A percentile compares a stretch with the other conserved stretches of the same genome.
Conservation (phyloP, 768 basidiomycete species). For the Suillus paluster region DNA sequence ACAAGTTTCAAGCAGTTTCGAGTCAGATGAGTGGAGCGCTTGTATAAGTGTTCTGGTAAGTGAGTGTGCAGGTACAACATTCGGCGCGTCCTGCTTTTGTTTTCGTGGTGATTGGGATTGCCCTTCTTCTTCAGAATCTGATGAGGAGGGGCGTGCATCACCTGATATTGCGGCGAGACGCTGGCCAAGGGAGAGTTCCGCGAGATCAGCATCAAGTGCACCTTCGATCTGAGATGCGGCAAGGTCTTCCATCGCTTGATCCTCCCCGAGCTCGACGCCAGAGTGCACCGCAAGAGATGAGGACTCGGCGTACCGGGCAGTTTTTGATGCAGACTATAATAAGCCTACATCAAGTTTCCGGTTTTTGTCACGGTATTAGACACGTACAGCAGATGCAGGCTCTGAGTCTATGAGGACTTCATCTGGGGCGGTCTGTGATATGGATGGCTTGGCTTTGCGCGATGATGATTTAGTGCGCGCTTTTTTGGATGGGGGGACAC, state of each 20-base stretch:
- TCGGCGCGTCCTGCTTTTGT: constrained; percentile 30
- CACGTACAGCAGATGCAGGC: constrained; percentile 23
- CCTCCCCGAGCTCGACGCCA: constrained; percentile 69
- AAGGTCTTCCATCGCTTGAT: constrained; percentile 54
- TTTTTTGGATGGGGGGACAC: constrained; percentile 56
- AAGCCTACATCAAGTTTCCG: background rate
- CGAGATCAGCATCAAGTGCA: constrained; percentile 78
- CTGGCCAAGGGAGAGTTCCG: constrained; percentile 92
- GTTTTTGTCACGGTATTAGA: too few relatives aligned
- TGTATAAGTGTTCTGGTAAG: constrained; percentile 94
- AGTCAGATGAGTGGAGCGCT: constrained; percentile 94
- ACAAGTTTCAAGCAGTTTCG: constrained; percentile 85
- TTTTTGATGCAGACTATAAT: constrained; percentile 50
- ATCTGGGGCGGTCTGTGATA: constrained; percentile 13
- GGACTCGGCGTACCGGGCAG: constrained; percentile 68
- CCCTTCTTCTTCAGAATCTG: constrained; percentile 56
- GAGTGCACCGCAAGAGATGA: constrained; percentile 64
- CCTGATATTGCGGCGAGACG: constrained; percentile 78
- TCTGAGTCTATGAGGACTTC: constrained; percentile 31
- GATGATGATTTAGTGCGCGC: constrained; percentile 51
- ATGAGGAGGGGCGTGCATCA: constrained; percentile 32
- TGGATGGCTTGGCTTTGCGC: constrained; percentile 21
- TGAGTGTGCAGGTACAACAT: constrained; percentile 77
- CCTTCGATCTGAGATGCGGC: constrained; percentile 61
- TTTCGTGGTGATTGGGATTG: constrained; percentile 31